Evolutionary conservation across 164 flowering plant species (phyloP).

Genomic region (Brasenia schreberi): DNA sequence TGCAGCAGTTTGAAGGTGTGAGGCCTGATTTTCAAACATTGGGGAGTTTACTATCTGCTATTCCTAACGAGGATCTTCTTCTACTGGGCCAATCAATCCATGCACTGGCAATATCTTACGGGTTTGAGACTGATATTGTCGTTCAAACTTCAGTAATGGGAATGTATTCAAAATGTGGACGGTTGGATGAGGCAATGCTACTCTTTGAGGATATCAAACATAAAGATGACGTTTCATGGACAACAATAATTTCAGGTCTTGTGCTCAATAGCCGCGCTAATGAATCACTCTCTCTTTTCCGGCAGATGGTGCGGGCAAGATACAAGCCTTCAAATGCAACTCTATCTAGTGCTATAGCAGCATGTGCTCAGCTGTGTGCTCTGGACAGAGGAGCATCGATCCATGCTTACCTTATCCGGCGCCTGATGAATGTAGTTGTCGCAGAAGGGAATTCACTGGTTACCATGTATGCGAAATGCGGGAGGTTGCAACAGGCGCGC

Average conservation of each 20-base stretch:
- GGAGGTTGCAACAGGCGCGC: slow-evolving; percentile 30
- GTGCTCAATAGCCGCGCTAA: slow-evolving; percentile 50
- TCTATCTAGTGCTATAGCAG: slow-evolving; percentile 59
- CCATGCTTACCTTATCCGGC: slow-evolving; percentile 54
- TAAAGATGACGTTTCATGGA: slow-evolving; percentile 62
- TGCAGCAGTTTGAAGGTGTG: slow-evolving; percentile 28
- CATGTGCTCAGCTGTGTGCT: slow-evolving; percentile 57
- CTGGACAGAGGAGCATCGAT: slow-evolving; percentile 36
- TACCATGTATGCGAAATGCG: slow-evolving; percentile 72
- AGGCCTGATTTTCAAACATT: slow-evolving; percentile 53
- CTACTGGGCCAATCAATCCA: slow-evolving; percentile 43
- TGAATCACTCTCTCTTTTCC: slow-evolving; percentile 36
- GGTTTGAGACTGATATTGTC: slow-evolving; percentile 31
- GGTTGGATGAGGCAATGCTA: slow-evolving; percentile 23
- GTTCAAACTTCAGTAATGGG: slow-evolving; percentile 41
- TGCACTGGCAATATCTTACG: slow-evolving; percentile 40
- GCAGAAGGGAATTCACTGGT: slow-evolving; percentile 60
- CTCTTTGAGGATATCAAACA: slow-evolving; percentile 25
- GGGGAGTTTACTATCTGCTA: slow-evolving; percentile 29
- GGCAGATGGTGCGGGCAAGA: slow-evolving; percentile 7
- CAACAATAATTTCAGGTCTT: slow-evolving; percentile 68
- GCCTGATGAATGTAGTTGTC: slow-evolving; percentile 27
- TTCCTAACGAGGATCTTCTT: slow-evolving; percentile 18
- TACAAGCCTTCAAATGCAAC: slow-evolving; percentile 38
- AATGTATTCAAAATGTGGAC: slow-evolving; percentile 51